These are phyloP conservation scores for Achlya hypogyna DNA, from an alignment of 352 stramenopile genomes.

Conservation along the genomic window DNA sequence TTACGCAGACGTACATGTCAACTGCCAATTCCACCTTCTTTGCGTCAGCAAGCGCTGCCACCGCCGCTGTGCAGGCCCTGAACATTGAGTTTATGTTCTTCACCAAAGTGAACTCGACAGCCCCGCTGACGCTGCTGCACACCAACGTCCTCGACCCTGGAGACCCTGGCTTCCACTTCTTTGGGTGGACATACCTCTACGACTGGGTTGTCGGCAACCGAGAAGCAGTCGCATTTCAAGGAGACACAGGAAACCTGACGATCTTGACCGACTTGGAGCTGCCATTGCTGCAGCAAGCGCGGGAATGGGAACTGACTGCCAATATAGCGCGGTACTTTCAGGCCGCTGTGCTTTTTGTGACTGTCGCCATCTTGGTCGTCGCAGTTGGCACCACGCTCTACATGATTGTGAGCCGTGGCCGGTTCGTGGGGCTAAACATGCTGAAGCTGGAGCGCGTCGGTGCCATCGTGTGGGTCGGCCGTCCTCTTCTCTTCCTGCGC, in stretches of 20 bases:
- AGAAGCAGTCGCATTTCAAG: constrained; percentile 11
- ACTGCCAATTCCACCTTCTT: not conserved
- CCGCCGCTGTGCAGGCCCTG: not conserved
- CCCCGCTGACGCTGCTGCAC: not conserved
- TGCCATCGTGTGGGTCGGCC: not conserved
- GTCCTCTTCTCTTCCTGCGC: not conserved
- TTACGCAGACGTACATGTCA: not conserved
- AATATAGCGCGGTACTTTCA: not conserved
- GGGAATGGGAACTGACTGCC: not conserved
- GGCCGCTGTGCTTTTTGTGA: not conserved
- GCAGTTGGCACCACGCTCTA: not conserved
- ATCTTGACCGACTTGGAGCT: not conserved
- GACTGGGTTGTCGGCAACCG: constrained; percentile 16
- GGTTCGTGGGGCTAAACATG: not conserved
- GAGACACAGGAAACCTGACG: constrained; percentile 1
- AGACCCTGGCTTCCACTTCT: constrained; percentile 5
- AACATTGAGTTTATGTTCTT: constrained; percentile 6
- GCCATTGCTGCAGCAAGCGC: not conserved
- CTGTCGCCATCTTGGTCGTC: not conserved
- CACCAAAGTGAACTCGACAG: not conserved
- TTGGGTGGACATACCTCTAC: constrained; percentile 11
- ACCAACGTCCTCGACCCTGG: not conserved
- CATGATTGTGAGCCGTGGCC: not conserved
- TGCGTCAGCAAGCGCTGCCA: not conserved
- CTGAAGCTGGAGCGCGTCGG: not conserved